These are phyloP conservation scores for Umbelopsis ramanniana DNA, from an alignment of 192 early-diverging fungal species.

Conservation along the genomic window DNA sequence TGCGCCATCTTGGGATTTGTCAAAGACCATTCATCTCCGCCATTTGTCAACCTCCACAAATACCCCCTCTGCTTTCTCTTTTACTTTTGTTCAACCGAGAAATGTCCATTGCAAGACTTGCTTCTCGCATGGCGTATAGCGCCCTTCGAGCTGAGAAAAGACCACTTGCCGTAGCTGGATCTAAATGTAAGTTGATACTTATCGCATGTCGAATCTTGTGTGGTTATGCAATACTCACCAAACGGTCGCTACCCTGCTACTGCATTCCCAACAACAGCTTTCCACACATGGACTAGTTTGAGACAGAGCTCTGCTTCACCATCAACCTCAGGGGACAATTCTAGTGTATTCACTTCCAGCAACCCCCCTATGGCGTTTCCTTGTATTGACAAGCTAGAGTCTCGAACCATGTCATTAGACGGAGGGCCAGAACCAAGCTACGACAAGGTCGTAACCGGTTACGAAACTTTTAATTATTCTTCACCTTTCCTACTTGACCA, in stretches of 20 bases:
- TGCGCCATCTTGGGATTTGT: slow-evolving; percentile 20
- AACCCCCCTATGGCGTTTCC: slow-evolving; percentile 77
- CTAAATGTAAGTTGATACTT: not conserved
- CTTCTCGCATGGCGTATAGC: slow-evolving; percentile 3
- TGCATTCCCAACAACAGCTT: not conserved
- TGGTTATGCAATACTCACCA: too few relatives aligned
- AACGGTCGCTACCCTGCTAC: not conserved
- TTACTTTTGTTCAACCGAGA: not conserved
- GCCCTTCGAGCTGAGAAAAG: not conserved
- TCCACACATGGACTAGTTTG: not conserved
- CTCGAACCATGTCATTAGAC: slow-evolving; percentile 63
- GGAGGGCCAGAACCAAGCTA: slow-evolving; percentile 84
- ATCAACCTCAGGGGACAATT: not conserved
- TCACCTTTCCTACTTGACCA: slow-evolving; percentile 78
- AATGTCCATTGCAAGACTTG: not conserved
- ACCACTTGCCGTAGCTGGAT: not conserved
- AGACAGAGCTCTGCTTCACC: not conserved
- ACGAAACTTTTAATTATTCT: slow-evolving; percentile 64
- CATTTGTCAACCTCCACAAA: not conserved
- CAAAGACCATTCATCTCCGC: slow-evolving; percentile 18
- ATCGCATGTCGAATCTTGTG: too few relatives aligned
- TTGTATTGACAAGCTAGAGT: slow-evolving; percentile 70
- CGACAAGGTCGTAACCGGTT: slow-evolving; percentile 80
- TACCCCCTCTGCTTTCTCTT: not conserved
- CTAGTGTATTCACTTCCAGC: slow-evolving; percentile 28